These are phyloP conservation scores for Psidium guajava DNA, from an alignment of 345 rosid species.

Conservation along the genomic window DNA sequence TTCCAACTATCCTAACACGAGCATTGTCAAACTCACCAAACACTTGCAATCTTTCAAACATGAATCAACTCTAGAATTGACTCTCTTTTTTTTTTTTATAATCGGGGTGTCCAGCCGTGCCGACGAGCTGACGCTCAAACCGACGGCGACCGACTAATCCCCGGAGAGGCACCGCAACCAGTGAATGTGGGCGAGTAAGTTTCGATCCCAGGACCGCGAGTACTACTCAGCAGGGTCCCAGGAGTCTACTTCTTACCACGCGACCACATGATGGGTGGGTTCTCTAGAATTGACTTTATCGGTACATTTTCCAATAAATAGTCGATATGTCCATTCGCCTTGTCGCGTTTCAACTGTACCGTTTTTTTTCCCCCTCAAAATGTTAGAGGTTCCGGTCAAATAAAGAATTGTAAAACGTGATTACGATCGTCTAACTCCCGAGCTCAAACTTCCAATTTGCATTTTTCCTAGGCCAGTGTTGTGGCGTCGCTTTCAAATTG, in stretches of 20 bases:
- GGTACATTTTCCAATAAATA: neutral
- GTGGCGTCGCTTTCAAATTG: neutral
- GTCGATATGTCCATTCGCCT: neutral
- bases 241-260: too few species aligned
- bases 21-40: neutral
- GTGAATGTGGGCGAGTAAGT: too few species aligned
- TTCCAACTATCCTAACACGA: neutral
- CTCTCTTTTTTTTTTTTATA: too few species aligned
- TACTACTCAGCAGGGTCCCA: too few species aligned
- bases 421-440: neutral
- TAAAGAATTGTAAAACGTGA: neutral
- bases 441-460: neutral
- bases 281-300: neutral
- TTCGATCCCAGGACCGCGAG: too few species aligned
- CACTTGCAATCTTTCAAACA: accelerated
- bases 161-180: too few species aligned
- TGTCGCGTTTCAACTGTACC: neutral
- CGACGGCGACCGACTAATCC: too few species aligned
- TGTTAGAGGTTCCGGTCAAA: neutral
- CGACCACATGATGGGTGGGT: too few species aligned
- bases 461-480: neutral
- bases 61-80: neutral
- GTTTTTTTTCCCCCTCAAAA: neutral
- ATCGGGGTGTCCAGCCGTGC: too few species aligned
- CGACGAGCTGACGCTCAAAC: too few species aligned